Evolutionary conservation across 768 basidiomycete species (phyloP).

Genomic region (Lactarius psammicola): DNA sequence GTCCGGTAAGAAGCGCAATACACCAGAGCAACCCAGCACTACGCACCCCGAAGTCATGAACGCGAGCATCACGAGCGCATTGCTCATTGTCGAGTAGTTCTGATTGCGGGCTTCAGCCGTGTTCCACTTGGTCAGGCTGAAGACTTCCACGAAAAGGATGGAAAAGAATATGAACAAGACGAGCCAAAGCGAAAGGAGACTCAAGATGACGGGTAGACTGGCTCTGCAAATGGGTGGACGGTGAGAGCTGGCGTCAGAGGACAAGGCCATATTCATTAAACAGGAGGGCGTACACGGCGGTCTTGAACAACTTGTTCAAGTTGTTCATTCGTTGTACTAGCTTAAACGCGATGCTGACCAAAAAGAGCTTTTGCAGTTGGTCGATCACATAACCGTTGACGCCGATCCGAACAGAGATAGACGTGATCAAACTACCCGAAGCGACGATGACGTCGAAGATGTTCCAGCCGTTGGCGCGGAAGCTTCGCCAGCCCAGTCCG

Average conservation of each 20-base stretch:
- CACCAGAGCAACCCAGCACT: not conserved
- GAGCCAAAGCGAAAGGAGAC: conserved; percentile 83
- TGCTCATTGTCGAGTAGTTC: conserved; percentile 80
- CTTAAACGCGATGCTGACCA: conserved; percentile 92
- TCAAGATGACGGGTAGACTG: conserved; percentile 82
- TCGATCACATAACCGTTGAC: conserved; percentile 50
- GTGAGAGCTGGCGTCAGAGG: not conserved
- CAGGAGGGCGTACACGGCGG: conserved; percentile 69
- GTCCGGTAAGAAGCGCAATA: conserved; percentile 11
- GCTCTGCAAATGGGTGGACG: conserved; percentile 47
- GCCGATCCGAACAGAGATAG: conserved; percentile 62
- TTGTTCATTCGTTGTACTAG: conserved; percentile 84
- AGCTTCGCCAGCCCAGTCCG: conserved; percentile 83
- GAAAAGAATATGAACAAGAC: conserved; percentile 89
- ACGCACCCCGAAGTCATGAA: conserved; percentile 92
- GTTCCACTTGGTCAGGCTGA: conserved; percentile 86
- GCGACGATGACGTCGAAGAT: conserved; percentile 83
- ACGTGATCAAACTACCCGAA: conserved; percentile 79
- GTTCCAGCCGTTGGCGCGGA: conserved; percentile 92
- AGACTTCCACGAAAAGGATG: conserved; percentile 86
- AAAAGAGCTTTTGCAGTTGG: conserved; percentile 85
- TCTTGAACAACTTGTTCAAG: conserved; percentile 95
- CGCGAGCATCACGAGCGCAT: conserved; percentile 81
- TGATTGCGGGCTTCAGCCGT: conserved; percentile 61
- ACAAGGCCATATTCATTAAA: not conserved